Evolutionary conservation across 2,329 filamentous ascomycete genomes (phyloP).

Genomic region (Capronia epimyces): DNA sequence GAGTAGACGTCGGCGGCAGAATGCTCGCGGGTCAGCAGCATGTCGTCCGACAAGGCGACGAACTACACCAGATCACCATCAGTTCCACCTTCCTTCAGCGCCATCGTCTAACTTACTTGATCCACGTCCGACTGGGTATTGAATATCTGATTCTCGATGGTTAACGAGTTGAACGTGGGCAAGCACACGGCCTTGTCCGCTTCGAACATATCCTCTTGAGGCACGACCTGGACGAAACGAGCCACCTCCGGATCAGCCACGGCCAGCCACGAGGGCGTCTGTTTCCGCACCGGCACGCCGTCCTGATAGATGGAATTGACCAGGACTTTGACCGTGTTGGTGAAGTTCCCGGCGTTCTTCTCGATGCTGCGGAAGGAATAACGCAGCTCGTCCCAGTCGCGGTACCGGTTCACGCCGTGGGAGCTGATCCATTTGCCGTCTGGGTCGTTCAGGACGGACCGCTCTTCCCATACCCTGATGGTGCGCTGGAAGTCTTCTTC

Average conservation of each 20-base stretch:
- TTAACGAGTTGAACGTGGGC: constrained; percentile 23
- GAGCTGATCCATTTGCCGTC: constrained; percentile 22
- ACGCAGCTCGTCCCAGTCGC: constrained; percentile 24
- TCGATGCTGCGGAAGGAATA: constrained; percentile 22
- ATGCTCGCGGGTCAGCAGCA: constrained; percentile 19
- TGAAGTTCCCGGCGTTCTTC: constrained; percentile 15
- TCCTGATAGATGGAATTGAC: constrained; percentile 23
- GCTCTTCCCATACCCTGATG: constrained; percentile 14
- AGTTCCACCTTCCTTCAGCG: neutral
- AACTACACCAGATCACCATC: constrained; percentile 10
- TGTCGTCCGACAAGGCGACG: constrained; percentile 22
- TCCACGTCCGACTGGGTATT: constrained; percentile 21
- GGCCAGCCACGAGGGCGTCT: constrained; percentile 19
- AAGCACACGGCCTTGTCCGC: constrained; percentile 16
- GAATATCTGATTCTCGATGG: constrained; percentile 24
- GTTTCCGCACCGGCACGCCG: constrained; percentile 8
- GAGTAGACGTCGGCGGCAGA: constrained; percentile 20
- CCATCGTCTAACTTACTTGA: constrained; percentile 12
- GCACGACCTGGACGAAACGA: constrained; percentile 15
- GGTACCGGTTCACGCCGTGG: constrained; percentile 21
- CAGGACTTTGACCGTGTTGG: constrained; percentile 22
- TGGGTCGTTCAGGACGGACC: constrained; percentile 19
- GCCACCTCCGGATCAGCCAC: constrained; percentile 7
- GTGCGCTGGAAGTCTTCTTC: constrained; percentile 20
- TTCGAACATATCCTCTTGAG: constrained; percentile 23